These are phyloP conservation scores for Zasmidium cellare DNA, from an alignment of 2,329 filamentous ascomycete species.

Conservation along the genomic window DNA sequence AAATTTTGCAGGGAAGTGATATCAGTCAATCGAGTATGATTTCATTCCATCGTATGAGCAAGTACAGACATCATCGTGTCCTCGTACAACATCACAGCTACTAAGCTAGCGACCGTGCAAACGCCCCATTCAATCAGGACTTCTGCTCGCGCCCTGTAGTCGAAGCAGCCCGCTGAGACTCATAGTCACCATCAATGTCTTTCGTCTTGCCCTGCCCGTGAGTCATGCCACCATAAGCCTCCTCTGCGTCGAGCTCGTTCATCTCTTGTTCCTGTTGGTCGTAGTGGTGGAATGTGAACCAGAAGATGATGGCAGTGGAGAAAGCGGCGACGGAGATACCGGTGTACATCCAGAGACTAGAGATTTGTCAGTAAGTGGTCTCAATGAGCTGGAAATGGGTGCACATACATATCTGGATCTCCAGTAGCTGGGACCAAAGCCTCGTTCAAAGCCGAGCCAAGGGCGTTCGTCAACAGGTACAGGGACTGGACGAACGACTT, in stretches of 20 bases:
- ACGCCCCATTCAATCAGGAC: not conserved
- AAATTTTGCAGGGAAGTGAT: too few relatives aligned
- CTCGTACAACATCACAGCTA: too few relatives aligned
- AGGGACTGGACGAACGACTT: constrained; percentile 54
- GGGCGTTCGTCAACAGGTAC: constrained; percentile 62
- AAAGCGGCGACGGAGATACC: constrained; percentile 27
- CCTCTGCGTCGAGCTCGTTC: constrained; percentile 47
- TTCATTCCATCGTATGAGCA: too few relatives aligned
- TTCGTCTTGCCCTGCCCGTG: not conserved
- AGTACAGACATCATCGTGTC: too few relatives aligned
- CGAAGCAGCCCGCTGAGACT: not conserved
- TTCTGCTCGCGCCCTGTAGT: not conserved
- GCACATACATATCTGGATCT: constrained; percentile 65
- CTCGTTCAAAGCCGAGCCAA: constrained; percentile 61
- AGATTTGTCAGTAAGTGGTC: too few relatives aligned
- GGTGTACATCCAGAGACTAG: constrained; percentile 62
- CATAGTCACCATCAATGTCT: not conserved
- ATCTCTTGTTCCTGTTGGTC: constrained; percentile 52
- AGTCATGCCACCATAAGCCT: not conserved
- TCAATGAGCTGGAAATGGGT: too few relatives aligned
- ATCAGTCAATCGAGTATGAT: too few relatives aligned
- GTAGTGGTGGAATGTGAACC: constrained; percentile 38
- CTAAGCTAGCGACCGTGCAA: too few relatives aligned
- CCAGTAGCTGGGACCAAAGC: constrained; percentile 60
- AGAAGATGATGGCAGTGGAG: constrained; percentile 29